Evolutionary conservation across 1,284 basidiomycete species (phyloP).

Genomic region (Marasmius fiardii): DNA sequence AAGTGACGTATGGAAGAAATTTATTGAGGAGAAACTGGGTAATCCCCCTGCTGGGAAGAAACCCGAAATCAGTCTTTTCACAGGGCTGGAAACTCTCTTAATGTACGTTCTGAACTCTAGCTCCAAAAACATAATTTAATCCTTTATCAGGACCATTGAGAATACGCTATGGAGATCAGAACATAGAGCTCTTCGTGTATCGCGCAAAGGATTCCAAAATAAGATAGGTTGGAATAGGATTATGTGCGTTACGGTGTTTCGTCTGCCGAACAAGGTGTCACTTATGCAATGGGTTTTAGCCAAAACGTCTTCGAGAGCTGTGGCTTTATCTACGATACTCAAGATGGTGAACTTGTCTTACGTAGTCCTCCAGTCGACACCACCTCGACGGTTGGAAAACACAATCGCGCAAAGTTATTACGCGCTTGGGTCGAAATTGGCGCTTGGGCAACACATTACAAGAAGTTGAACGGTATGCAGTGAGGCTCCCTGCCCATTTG

Average conservation of each 20-base stretch:
- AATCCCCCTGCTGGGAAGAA: slow-evolving; percentile 41
- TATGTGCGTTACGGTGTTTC: slow-evolving; percentile 42
- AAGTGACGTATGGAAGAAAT: slow-evolving; percentile 42
- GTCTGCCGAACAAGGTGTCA: slow-evolving; percentile 14
- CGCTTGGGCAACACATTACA: slow-evolving; percentile 62
- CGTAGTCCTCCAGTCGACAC: slow-evolving; percentile 52
- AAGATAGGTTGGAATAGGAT: slow-evolving; percentile 65
- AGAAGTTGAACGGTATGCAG: slow-evolving; percentile 43
- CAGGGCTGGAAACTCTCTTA: slow-evolving; percentile 65
- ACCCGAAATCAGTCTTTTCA: slow-evolving; percentile 46
- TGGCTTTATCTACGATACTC: slow-evolving; percentile 48
- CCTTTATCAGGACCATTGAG: slow-evolving; percentile 54
- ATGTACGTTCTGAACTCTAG: slow-evolving; percentile 40
- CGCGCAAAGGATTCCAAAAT: slow-evolving; percentile 49
- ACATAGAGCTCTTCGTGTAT: slow-evolving; percentile 50
- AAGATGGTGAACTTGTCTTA: slow-evolving; percentile 37
- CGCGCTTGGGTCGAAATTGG: slow-evolving; percentile 74
- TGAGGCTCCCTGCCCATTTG: background rate
- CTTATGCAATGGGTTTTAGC: slow-evolving; percentile 21
- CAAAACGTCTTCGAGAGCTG: slow-evolving; percentile 56
- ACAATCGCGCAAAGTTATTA: slow-evolving; percentile 57
- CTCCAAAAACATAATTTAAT: slow-evolving; percentile 14
- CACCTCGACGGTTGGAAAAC: slow-evolving; percentile 34
- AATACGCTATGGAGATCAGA: slow-evolving; percentile 73
- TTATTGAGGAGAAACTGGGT: slow-evolving; percentile 37